phyloP scores from a whole-genome alignment of 495 filamentous ascomycete species.

The Pseudoneurospora amorphoporcata region DNA sequence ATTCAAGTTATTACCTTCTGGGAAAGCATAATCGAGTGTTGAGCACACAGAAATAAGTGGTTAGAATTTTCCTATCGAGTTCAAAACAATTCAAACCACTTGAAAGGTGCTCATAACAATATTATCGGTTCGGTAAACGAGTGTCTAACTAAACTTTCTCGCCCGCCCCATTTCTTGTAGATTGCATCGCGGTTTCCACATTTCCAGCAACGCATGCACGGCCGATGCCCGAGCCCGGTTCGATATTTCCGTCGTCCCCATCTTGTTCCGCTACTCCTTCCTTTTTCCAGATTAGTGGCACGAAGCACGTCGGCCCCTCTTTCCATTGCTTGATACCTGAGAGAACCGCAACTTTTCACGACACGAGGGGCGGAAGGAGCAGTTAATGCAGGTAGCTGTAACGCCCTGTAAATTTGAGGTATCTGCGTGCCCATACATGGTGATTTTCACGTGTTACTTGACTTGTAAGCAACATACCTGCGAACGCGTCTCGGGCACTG shows the following conservation, averaged over 20 bases:
- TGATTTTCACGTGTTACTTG: neutral
- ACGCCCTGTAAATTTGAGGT: neutral
- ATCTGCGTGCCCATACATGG: neutral
- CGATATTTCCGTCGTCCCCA: neutral
- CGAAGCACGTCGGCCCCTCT: neutral
- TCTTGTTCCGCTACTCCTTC: neutral
- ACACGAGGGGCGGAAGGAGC: neutral
- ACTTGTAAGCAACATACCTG: neutral
- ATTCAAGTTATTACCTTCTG: neutral
- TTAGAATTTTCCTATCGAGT: neutral
- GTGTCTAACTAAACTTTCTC: neutral
- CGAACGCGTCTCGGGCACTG: neutral
- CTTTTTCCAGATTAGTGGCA: neutral
- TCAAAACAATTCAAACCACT: neutral
- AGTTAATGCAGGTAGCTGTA: neutral
- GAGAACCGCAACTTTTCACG: neutral
- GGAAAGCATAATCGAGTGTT: neutral
- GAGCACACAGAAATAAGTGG: neutral
- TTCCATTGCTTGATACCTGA: neutral
- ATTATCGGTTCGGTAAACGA: neutral
- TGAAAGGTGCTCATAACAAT: neutral
- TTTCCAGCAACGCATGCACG: neutral
- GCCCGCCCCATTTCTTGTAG: neutral
- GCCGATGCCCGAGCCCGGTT: neutral
- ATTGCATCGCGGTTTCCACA: neutral